These are phyloP conservation scores for Sporothrix brasiliensis DNA, from an alignment of 2,329 filamentous ascomycete genomes.

Conservation along the genomic window DNA sequence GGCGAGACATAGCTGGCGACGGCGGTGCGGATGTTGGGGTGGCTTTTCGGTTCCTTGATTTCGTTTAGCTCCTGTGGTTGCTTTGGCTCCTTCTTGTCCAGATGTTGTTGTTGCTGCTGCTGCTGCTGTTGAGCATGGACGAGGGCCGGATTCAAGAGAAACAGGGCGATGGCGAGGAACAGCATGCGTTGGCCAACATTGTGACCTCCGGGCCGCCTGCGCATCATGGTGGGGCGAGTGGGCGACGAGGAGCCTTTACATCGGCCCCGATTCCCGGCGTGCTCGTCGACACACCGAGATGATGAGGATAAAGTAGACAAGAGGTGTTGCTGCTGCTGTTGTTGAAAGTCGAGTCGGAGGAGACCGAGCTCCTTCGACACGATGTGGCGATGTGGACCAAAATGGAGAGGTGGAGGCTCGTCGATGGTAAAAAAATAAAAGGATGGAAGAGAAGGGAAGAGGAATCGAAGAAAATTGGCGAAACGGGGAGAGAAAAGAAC, in stretches of 20 bases:
- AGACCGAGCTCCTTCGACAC: not conserved
- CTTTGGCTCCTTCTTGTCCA: not conserved
- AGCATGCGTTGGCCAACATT: conserved; percentile 54
- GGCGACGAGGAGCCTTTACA: conserved; percentile 23
- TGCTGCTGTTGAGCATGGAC: conserved; percentile 69
- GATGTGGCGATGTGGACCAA: not conserved
- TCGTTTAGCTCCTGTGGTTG: not conserved
- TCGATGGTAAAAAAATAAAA: not conserved
- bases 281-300: conserved; percentile 19
- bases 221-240: conserved; percentile 57
- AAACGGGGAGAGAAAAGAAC: not conserved
- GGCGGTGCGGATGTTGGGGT: conserved; percentile 26
- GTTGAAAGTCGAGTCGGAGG: not conserved
- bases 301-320: not conserved
- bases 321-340: not conserved
- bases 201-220: conserved; percentile 61
- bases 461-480: not conserved
- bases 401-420: not conserved
- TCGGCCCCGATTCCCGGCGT: conserved; percentile 22
- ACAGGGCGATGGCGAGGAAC: conserved; percentile 56
- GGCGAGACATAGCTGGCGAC: conserved; percentile 37
- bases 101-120: conserved; percentile 36
- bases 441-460: not conserved
- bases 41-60: conserved; percentile 12
- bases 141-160: conserved; percentile 59